Base-by-base conservation (phyloP, 805 yeast genomes). In the Nakazawaea pomicola region DNA sequence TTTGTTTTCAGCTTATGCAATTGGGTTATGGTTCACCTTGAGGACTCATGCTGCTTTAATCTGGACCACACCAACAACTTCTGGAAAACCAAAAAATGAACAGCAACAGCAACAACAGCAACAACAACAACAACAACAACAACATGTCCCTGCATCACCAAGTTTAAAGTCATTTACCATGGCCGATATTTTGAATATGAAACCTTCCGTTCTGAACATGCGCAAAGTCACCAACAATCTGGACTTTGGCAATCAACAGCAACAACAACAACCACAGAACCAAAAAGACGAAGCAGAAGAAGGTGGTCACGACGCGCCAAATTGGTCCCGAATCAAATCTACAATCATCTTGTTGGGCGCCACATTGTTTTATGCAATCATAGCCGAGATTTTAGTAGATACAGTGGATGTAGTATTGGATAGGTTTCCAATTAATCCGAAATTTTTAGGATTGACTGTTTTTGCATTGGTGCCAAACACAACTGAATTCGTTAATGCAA, bases 381-480 rank as follows among this genome's bases (percentile, higher is more conserved):
- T 93, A 52, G 99, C 98, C 2, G 98, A 91, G 61, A 87, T 91
- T 30, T 68, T 91, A 48, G 97, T 91, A 29, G 90, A 86, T 56
- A 87, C 89, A 46, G 96, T 91, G 16, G 98, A 93, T 60, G 78
- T 83, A 11, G 96, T 93, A 9, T 67, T 93, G 40, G 68, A 74
- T 37, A 72, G 76, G 47, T 83, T 76, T 57, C 87, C 95, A n/a
- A 78, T 93, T 38, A 76, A 85, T 52, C 96, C 96, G 15, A 91
- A 93, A 56, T 80, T 93, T 56, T 68, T 93, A 31, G 99, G 99
- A 6, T 70, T 93, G 50, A 91, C 98, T 0, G 84, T 93, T 2
- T 93, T 93, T 65, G 98, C 99, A 0, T 67, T 93, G 33, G 96
- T 93, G 20, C 99, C 99, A 10, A 93, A 90, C 56, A 88, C 98